These are phyloP conservation scores for Penicillium lagena DNA, from an alignment of 495 filamentous ascomycete species.

Conservation along the genomic window DNA sequence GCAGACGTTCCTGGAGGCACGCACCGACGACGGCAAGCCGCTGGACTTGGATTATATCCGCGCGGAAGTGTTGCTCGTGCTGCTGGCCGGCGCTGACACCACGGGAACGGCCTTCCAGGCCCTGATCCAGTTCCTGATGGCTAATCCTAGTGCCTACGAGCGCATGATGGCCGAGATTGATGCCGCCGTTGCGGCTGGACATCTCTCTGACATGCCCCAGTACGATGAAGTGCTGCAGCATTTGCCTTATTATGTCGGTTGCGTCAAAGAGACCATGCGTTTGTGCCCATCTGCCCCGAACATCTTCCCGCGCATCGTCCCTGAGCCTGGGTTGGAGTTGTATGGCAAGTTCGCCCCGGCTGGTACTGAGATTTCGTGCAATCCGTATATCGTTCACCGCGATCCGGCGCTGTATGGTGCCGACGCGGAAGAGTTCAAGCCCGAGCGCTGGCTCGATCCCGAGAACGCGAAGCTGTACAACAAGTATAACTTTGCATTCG, in stretches of 20 bases:
- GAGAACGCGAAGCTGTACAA: conserved; percentile 40
- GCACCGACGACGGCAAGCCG: conserved; percentile 38
- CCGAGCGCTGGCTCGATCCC: conserved; percentile 36
- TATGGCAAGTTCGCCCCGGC: conserved; percentile 48
- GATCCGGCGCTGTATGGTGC: conserved; percentile 45
- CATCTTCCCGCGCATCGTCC: conserved; percentile 39
- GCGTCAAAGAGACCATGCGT: conserved; percentile 47
- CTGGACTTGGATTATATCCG: conserved; percentile 45
- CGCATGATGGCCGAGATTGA: conserved; percentile 55
- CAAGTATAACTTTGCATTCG: conserved; percentile 49
- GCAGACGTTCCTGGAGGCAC: conserved; percentile 36
- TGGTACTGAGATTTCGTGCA: conserved; percentile 52
- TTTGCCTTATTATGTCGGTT: conserved; percentile 42
- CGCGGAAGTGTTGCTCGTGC: conserved; percentile 47
- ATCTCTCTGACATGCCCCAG: conserved; percentile 27
- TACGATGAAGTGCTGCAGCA: conserved; percentile 38
- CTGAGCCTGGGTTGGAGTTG: conserved; percentile 46
- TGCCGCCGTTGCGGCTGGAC: conserved; percentile 31
- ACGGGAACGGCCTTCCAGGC: conserved; percentile 51
- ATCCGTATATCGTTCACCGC: conserved; percentile 47
- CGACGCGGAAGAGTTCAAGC: conserved; percentile 31
- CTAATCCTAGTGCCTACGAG: conserved; percentile 36
- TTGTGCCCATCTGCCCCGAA: conserved; percentile 47
- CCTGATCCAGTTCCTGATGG: conserved; percentile 47
- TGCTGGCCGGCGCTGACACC: conserved; percentile 62